Evolutionary conservation across 2,329 filamentous ascomycete species (phyloP).

Genomic region (Aspergillus neotritici): DNA sequence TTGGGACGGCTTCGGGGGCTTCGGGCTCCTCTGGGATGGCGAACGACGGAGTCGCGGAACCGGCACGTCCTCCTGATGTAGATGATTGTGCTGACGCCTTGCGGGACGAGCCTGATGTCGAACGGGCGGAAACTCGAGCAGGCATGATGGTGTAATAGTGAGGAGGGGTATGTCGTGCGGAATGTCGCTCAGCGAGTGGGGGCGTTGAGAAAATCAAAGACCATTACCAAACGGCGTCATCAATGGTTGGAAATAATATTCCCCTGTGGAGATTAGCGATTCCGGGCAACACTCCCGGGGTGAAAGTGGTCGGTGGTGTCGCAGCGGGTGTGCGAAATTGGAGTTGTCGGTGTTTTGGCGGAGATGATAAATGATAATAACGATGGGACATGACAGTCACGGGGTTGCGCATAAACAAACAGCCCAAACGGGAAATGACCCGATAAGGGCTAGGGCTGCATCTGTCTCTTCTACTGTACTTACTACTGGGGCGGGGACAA

Average conservation of each 20-base stretch:
- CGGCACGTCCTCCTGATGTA: slow-evolving; percentile 83
- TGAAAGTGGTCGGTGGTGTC: background rate
- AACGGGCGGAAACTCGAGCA: slow-evolving; percentile 36
- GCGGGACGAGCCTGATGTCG: slow-evolving; percentile 32
- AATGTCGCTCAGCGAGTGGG: slow-evolving; percentile 5
- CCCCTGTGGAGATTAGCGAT: background rate
- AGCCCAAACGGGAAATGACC: slow-evolving; percentile 31
- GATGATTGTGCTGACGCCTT: slow-evolving; percentile 57
- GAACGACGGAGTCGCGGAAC: slow-evolving; percentile 34
- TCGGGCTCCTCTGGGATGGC: slow-evolving; percentile 59
- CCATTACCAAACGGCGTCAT: slow-evolving; percentile 13
- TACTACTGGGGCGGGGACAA: too few species aligned
- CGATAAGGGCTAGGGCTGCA: slow-evolving; percentile 31
- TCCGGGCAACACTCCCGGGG: background rate
- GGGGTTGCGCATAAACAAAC: slow-evolving; percentile 34
- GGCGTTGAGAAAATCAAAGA: background rate
- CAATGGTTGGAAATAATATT: background rate
- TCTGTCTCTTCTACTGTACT: background rate
- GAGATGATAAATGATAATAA: slow-evolving; percentile 6
- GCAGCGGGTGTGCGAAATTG: background rate
- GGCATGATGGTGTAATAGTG: slow-evolving; percentile 31
- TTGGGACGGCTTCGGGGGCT: slow-evolving; percentile 38
- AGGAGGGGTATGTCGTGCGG: slow-evolving; percentile 5
- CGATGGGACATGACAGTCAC: slow-evolving; percentile 14
- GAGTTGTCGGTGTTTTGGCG: background rate